Evolutionary conservation across 352 stramenopile species (phyloP).

Genomic region (Pythium graminicola): DNA sequence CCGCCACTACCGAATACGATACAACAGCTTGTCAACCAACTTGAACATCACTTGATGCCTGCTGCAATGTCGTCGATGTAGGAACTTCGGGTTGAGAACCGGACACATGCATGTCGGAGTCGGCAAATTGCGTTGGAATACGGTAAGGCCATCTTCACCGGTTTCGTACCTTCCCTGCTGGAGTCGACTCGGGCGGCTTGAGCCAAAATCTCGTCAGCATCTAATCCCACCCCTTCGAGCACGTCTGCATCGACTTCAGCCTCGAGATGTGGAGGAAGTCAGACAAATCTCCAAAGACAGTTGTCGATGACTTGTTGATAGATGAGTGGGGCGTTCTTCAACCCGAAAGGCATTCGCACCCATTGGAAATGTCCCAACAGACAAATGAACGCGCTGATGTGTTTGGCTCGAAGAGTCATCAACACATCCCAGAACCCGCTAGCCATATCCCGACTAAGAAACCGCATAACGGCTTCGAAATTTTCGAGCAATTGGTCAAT

Average conservation of each 20-base stretch:
- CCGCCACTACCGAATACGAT: constrained; percentile 18
- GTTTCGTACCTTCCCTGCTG: not conserved
- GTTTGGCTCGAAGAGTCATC: constrained; percentile 12
- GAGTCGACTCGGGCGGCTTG: too few relatives aligned
- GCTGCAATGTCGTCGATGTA: constrained; percentile 19
- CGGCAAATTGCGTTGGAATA: constrained; percentile 17
- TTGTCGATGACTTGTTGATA: constrained; percentile 24
- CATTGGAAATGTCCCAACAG: constrained; percentile 20
- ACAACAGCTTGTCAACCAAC: constrained; percentile 11
- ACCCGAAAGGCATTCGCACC: constrained; percentile 16
- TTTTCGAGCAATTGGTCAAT: constrained; percentile 17
- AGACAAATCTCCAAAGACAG: constrained; percentile 9
- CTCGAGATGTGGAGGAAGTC: constrained; percentile 3
- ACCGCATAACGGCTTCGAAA: constrained; percentile 17
- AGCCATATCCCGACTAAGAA: constrained; percentile 11
- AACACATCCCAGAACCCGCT: constrained; percentile 18
- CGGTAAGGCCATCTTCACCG: constrained; percentile 8
- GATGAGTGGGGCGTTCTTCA: constrained; percentile 19
- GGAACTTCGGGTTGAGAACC: constrained; percentile 4
- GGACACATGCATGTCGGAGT: not conserved
- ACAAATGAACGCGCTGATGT: constrained; percentile 14
- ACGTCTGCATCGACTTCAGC: too few relatives aligned
- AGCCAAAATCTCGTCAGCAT: too few relatives aligned
- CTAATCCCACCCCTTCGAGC: not conserved
- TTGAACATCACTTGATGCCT: not conserved